A percentile compares a stretch with the other conserved stretches of the same genome.
These are phyloP conservation scores for Fusarium lateritium DNA, from an alignment of 2,329 filamentous ascomycete species.

Conservation along the genomic window DNA sequence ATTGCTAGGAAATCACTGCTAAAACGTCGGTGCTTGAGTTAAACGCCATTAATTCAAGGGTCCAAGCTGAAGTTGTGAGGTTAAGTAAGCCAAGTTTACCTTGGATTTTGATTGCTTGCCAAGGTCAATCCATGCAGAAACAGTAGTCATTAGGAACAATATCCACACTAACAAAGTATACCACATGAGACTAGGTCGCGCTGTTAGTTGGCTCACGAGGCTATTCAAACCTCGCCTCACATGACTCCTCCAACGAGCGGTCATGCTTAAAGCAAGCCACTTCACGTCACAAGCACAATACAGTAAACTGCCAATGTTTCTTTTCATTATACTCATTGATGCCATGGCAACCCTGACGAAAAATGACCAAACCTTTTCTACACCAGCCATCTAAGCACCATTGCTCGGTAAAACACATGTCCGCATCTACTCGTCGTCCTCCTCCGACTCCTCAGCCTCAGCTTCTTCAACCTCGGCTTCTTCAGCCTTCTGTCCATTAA, in stretches of 20 bases:
- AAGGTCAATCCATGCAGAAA: no score
- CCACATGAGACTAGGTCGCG: background rate
- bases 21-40: background rate
- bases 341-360: constrained; percentile 49
- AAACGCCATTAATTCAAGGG: background rate
- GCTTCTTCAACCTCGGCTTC: constrained; percentile 44
- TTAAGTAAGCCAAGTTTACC: background rate
- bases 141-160: no score
- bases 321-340: constrained; percentile 53
- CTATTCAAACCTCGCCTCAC: background rate
- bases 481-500: constrained; percentile 45
- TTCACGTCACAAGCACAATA: background rate
- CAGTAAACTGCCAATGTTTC: constrained; percentile 36
- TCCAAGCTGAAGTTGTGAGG: background rate
- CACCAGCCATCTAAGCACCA: constrained; percentile 50
- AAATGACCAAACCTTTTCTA: constrained; percentile 52
- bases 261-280: background rate
- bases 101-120: no score
- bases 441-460: constrained; percentile 47
- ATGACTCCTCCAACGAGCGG: background rate
- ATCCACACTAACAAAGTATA: no score
- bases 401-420: constrained; percentile 41
- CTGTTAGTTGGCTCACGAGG: background rate
- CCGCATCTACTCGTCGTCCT: constrained; percentile 47
- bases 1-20: background rate